phyloP scores from a whole-genome alignment of 495 filamentous ascomycete genomes.

The Penicillium desertorum region DNA sequence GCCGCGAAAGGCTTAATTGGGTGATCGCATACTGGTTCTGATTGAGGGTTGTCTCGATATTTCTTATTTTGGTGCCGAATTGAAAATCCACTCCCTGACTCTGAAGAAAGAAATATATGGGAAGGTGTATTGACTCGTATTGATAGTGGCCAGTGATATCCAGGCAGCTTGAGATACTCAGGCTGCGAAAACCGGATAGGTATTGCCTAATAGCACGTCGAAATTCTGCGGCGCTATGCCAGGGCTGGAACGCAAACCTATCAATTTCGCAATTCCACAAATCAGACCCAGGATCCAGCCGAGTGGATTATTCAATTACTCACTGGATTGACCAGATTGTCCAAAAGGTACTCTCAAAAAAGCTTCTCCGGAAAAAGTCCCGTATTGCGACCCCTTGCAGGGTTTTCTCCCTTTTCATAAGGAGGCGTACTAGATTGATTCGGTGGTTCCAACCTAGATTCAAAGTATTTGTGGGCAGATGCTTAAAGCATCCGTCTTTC shows the following conservation, averaged over 20 bases:
- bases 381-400: slow-evolving; percentile 11
- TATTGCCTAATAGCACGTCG: slow-evolving; percentile 30
- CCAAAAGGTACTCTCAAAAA: slow-evolving; percentile 21
- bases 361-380: slow-evolving; percentile 8
- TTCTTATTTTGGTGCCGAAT: slow-evolving; percentile 21
- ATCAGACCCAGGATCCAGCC: background rate
- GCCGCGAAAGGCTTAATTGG: background rate
- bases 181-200: slow-evolving; percentile 23
- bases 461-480: background rate
- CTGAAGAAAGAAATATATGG: slow-evolving; percentile 40
- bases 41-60: slow-evolving; percentile 25
- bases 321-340: slow-evolving; percentile 19
- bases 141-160: slow-evolving; percentile 39
- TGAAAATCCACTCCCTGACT: slow-evolving; percentile 36
- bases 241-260: slow-evolving; percentile 36
- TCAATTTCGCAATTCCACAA: background rate
- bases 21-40: slow-evolving; percentile 9
- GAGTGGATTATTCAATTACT: background rate
- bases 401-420: slow-evolving; percentile 14
- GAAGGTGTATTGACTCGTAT: slow-evolving; percentile 41
- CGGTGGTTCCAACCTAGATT: slow-evolving; percentile 6
- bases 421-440: slow-evolving; percentile 2
- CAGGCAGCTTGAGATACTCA: slow-evolving; percentile 29
- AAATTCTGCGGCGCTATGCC: slow-evolving; percentile 42
- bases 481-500: background rate